These are phyloP conservation scores for Barnettozyma sucrosica DNA, from an alignment of 805 yeast genomes.

Conservation along the genomic window DNA sequence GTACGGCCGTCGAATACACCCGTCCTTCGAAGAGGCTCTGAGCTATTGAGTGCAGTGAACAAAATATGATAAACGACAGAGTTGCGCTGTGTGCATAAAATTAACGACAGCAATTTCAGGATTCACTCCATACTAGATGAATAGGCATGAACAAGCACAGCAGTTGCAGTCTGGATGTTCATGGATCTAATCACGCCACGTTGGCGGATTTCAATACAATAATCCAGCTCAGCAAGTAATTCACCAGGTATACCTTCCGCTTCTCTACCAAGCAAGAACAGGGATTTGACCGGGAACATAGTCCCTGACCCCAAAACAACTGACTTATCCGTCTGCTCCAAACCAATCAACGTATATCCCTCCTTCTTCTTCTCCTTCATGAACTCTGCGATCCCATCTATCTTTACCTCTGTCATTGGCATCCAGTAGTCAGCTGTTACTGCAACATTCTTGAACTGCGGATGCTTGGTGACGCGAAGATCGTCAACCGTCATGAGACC, in stretches of 20 bases:
- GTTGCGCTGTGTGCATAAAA: no score
- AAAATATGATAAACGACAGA: no score
- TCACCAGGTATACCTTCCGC: constrained; percentile 90
- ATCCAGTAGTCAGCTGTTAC: constrained; percentile 95
- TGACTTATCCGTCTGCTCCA: constrained; percentile 92
- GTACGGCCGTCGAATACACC: no score
- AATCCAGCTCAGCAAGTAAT: constrained; percentile 71
- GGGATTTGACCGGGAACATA: constrained; percentile 71
- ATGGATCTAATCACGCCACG: constrained; percentile 88
- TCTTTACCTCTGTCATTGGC: constrained; percentile 80
- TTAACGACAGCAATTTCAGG: no score
- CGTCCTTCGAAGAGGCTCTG: no score
- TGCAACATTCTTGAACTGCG: constrained; percentile 80
- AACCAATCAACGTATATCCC: constrained; percentile 83
- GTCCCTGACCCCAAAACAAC: constrained; percentile 57
- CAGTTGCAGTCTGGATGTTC: constrained; percentile 97
- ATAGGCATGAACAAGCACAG: constrained; percentile 89
- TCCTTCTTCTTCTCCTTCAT: constrained; percentile 58
- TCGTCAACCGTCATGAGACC: constrained; percentile 76
- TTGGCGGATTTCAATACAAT: constrained; percentile 88
- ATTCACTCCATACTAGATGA: constrained; percentile 29
- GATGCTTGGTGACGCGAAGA: constrained; percentile 49
- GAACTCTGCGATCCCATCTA: constrained; percentile 46
- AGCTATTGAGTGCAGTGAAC: no score
- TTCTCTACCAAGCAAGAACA: constrained; percentile 79